These are phyloP conservation scores for Canavalia ensiformis DNA, from an alignment of 306 rosid genomes.

Conservation along the genomic window DNA sequence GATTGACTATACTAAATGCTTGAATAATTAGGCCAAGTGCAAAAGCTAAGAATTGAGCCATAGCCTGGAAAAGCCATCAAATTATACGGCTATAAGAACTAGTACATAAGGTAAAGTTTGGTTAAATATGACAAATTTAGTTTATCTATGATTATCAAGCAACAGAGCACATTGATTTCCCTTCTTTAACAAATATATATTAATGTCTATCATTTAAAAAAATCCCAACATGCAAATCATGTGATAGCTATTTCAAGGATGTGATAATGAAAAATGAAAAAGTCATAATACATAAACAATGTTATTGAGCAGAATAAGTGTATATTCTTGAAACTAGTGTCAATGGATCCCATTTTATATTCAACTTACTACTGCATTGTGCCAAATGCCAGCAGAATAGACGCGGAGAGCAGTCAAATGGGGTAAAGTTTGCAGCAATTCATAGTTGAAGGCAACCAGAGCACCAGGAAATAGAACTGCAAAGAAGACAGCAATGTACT, in stretches of 20 bases:
- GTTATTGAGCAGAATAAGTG: constrained; percentile 13
- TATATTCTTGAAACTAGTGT: constrained; percentile 28
- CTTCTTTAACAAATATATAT: not conserved
- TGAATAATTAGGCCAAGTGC: not conserved
- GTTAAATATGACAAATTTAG: not conserved
- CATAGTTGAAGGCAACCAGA: constrained; percentile 77
- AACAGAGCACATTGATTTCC: not conserved
- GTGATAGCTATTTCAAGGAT: constrained; percentile 13
- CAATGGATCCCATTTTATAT: constrained; percentile 40
- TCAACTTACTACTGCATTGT: constrained; percentile 86
- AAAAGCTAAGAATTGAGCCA: not conserved
- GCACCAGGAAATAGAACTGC: constrained; percentile 90
- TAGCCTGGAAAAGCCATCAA: not conserved
- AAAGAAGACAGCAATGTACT: constrained; percentile 83
- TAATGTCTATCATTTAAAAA: not conserved
- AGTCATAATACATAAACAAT: not conserved
- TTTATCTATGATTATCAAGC: not conserved
- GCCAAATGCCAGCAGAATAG: constrained; percentile 95
- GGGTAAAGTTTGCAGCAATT: constrained; percentile 63
- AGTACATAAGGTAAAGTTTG: not conserved
- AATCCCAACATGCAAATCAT: not conserved
- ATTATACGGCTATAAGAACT: not conserved
- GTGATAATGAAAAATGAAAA: not conserved
- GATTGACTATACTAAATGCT: not conserved
- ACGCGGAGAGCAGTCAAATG: constrained; percentile 72